A percentile compares a stretch with the other conserved stretches of the same genome.
phyloP scores from a whole-genome alignment of 2,329 filamentous ascomycete species.

The Trichoderma koningii region DNA sequence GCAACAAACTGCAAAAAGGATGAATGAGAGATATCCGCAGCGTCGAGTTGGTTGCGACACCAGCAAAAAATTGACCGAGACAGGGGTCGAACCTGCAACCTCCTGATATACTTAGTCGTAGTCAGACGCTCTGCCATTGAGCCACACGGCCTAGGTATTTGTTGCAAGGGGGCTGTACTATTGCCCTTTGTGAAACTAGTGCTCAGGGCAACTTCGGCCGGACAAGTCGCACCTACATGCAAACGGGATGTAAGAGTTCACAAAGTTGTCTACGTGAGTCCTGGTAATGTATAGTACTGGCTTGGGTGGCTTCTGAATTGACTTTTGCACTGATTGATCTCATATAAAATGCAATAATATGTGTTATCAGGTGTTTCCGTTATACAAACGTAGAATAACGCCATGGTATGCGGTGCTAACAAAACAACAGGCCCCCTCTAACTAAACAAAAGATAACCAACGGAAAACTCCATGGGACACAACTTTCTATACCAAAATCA shows the following conservation, averaged over 20 bases:
- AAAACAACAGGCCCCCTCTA: too few species aligned
- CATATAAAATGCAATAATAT: too few species aligned
- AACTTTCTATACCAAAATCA: not conserved
- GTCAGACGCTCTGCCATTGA: constrained; percentile 28
- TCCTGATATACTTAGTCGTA: constrained; percentile 26
- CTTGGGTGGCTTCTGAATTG: too few species aligned
- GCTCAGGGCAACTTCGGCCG: not conserved
- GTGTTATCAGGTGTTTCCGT: too few species aligned
- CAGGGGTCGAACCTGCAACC: constrained; percentile 28
- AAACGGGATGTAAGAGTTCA: too few species aligned
- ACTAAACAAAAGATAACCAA: too few species aligned
- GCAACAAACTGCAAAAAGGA: not conserved
- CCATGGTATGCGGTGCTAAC: too few species aligned
- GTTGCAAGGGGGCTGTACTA: not conserved
- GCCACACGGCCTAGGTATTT: constrained; percentile 26
- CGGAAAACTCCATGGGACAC: too few species aligned
- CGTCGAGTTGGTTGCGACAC: not conserved
- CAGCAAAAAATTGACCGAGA: constrained; percentile 23
- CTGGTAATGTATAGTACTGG: too few species aligned
- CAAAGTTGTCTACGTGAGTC: too few species aligned
- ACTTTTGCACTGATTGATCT: too few species aligned
- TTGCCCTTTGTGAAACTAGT: not conserved
- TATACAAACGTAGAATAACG: too few species aligned
- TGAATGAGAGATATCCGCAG: not conserved
- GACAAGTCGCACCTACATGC: not conserved